A percentile compares a stretch with the other conserved stretches of the same genome.
Conservation (phyloP, 1,139 yeast genomes). For the Yamadazyma sp. region DNA sequence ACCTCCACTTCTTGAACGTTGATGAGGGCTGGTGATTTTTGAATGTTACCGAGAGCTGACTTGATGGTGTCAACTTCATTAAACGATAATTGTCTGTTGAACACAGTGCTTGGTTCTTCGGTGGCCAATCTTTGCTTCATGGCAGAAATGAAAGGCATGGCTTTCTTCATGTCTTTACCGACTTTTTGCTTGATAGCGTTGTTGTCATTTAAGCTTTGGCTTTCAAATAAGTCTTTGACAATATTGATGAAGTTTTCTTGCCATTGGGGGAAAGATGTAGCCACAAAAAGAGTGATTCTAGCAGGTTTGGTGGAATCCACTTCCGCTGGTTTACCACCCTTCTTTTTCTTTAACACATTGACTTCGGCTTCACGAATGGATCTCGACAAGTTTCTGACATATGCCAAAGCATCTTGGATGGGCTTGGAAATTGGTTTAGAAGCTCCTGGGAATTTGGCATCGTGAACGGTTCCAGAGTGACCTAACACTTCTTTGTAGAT, state of each 20-base stretch:
- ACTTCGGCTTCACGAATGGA: slow-evolving; percentile 93
- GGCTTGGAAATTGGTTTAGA: slow-evolving; percentile 62
- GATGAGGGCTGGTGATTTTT: slow-evolving; percentile 66
- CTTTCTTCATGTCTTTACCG: slow-evolving; percentile 86
- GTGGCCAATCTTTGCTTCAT: slow-evolving; percentile 74
- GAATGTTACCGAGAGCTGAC: slow-evolving; percentile 53
- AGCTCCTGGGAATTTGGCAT: slow-evolving; percentile 76
- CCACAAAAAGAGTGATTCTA: slow-evolving; percentile 67
- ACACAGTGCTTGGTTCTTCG: slow-evolving; percentile 73
- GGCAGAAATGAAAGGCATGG: slow-evolving; percentile 93
- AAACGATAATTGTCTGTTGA: slow-evolving; percentile 82
- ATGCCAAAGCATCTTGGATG: slow-evolving; percentile 66
- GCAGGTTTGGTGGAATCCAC: slow-evolving; percentile 75
- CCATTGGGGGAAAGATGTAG: slow-evolving; percentile 93
- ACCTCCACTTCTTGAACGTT: slow-evolving; percentile 55
- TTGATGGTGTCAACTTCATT: slow-evolving; percentile 71
- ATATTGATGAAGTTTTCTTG: slow-evolving; percentile 84
- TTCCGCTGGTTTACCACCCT: slow-evolving; percentile 74
- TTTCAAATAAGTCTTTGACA: slow-evolving; percentile 75
- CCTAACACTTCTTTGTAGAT: slow-evolving; percentile 81
- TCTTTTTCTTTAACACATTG: slow-evolving; percentile 83
- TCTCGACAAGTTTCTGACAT: slow-evolving; percentile 76
- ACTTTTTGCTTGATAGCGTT: slow-evolving; percentile 59
- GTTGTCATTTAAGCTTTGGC: slow-evolving; percentile 59
- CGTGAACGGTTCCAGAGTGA: slow-evolving; percentile 61